Evolutionary conservation across 768 basidiomycete species (phyloP).

Genomic region (Nidularia pulvinata): DNA sequence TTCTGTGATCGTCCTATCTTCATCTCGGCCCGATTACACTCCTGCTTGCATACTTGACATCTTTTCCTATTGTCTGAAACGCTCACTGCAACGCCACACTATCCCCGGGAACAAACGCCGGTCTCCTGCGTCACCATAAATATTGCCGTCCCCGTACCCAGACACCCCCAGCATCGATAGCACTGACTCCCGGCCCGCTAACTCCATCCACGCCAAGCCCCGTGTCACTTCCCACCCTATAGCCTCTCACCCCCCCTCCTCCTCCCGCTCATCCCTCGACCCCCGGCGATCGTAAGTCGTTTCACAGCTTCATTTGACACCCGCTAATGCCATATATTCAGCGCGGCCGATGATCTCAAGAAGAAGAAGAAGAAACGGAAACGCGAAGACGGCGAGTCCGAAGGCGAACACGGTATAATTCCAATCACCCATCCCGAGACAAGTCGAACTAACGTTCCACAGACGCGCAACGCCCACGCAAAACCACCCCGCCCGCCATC

Average conservation of each 20-base stretch:
- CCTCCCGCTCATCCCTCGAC: constrained; percentile 55
- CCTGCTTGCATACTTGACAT: not conserved
- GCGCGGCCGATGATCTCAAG: constrained; percentile 52
- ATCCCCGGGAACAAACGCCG: too few relatives aligned
- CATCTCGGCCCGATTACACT: too few relatives aligned
- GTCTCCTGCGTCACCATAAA: too few relatives aligned
- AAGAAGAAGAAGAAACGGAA: constrained; percentile 89
- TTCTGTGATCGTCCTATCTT: not conserved
- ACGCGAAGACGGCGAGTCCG: constrained; percentile 73
- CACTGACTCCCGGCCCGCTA: constrained; percentile 45
- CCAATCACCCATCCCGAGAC: too few relatives aligned
- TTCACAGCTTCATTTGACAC: not conserved
- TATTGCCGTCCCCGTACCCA: constrained; percentile 10
- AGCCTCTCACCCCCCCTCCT: constrained; percentile 43
- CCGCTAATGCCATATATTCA: constrained; percentile 7
- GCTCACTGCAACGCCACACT: too few relatives aligned
- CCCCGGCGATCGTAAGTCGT: constrained; percentile 59
- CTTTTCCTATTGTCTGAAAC: too few relatives aligned
- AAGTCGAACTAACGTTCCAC: too few relatives aligned
- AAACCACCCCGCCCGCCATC: constrained; percentile 55
- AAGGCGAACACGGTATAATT: constrained; percentile 56
- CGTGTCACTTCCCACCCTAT: constrained; percentile 46
- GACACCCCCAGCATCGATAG: constrained; percentile 44
- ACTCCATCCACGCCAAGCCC: constrained; percentile 37
- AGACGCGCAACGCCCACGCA: constrained; percentile 56